Base-by-base conservation (phyloP, 1,284 basidiomycete species). In the Cryptococcus sp. region DNA sequence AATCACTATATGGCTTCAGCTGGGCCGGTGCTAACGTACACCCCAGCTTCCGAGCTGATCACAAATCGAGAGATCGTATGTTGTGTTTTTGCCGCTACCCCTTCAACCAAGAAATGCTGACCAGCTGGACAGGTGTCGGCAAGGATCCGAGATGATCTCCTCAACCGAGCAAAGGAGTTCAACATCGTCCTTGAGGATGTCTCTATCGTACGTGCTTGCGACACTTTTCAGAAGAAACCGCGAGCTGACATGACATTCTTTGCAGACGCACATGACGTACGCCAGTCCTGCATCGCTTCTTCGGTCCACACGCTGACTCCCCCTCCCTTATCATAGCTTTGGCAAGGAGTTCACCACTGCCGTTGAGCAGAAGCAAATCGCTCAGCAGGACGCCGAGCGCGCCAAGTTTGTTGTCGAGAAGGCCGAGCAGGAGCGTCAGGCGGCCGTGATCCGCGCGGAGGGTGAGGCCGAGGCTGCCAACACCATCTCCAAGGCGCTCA, bases 341-440 rank as follows among this genome's bases (percentile, higher is more conserved):
- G 72, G 72, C 37, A 73, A 73, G 62, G 74, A 83, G 66, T 84
- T 84, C 72, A 83, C 82, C 18, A 80, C 81, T 53, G 96, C 96
- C 37, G 96, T 98, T 16, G 96, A 99, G 80, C 94, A 95, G 59
- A 98, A 98, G 79, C 76, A 77, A 57, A 76, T 76, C 53, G 73
- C 73, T 8, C 75, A 78, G 66, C 77, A 78, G 89, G 93, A 96
- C 79, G 94, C 94, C 59, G 96, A 99, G 80, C 85, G 96, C 46
- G 95, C 95, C 62, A 98, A 96, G 79, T 98, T 98, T 78, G 90
- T 98, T 64, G 95, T 99, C 63, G 96, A 99, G 56, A 75, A 76
- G 59, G 92, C 96, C 37, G 95, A 98, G 77, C 96, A 99, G 87
- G 96, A 98, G 78, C 87, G 94, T 57, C 95, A 98, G 81, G 96